Conservation (phyloP, 345 rosid species). For the Fremontodendron californicum region DNA sequence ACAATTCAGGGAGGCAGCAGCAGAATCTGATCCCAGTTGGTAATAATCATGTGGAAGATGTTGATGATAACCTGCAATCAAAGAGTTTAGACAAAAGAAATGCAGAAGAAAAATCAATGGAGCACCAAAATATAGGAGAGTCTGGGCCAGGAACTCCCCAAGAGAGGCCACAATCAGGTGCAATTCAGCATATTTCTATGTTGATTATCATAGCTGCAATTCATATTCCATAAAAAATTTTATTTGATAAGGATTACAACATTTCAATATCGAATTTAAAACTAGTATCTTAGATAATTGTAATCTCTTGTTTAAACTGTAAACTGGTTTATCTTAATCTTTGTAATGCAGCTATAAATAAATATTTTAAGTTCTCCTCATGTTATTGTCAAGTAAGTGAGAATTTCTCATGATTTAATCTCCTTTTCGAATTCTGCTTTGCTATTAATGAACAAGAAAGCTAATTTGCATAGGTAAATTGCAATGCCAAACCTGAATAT, state of each 20-base stretch:
- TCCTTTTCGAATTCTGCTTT: neutral
- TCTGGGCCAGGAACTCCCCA: constrained; percentile 21
- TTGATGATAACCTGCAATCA: neutral
- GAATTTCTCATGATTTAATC: neutral
- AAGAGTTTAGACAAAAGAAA: neutral
- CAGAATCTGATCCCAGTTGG: constrained; percentile 15
- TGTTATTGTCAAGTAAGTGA: too few species aligned
- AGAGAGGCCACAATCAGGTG: constrained; percentile 44
- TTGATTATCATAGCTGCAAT: neutral
- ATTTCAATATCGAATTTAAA: too few species aligned
- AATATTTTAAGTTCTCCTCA: too few species aligned
- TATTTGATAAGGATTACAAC: neutral
- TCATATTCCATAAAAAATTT: neutral
- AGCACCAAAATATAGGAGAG: neutral
- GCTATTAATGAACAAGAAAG: neutral
- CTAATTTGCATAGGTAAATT: neutral
- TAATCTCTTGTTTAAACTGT: too few species aligned
- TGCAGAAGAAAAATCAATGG: neutral
- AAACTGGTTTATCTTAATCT: neutral
- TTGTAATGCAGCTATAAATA: neutral
- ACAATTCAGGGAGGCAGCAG: constrained; percentile 33
- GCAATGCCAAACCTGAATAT: neutral
- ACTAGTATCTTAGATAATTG: too few species aligned
- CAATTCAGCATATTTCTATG: neutral
- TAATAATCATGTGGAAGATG: neutral